Percentiles rank a stretch among this genome's conserved stretches.
phyloP scores from a whole-genome alignment of 2,329 filamentous ascomycete species.

The Chrysoporthe puriensis region DNA sequence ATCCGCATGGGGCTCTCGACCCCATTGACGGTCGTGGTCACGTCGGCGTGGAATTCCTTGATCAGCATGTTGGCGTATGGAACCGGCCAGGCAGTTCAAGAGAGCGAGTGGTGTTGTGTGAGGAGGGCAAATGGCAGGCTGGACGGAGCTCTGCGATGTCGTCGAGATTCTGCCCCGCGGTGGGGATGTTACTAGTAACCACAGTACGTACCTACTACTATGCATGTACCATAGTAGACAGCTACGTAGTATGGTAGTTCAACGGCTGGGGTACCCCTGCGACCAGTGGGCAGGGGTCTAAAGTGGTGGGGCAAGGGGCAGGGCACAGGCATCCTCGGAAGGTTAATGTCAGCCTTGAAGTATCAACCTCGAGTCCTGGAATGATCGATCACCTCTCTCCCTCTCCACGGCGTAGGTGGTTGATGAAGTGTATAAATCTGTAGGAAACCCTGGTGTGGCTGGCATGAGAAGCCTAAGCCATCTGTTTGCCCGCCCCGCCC shows the following conservation, averaged over 20 bases:
- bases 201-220: neutral
- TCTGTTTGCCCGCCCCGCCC: no score
- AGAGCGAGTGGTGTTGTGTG: neutral
- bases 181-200: neutral
- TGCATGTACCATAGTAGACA: neutral
- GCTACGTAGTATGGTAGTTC: neutral
- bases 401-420: no score
- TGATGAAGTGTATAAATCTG: no score
- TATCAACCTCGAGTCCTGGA: no score
- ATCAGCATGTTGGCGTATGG: slow-evolving; percentile 50
- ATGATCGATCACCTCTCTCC: no score
- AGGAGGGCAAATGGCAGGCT: no score
- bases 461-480: no score
- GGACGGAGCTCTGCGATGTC: neutral
- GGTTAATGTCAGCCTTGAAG: no score
- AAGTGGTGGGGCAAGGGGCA: neutral
- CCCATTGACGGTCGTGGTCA: slow-evolving; percentile 54
- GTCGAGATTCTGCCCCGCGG: slow-evolving; percentile 17
- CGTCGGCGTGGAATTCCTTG: slow-evolving; percentile 56
- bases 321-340: no score
- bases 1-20: slow-evolving; percentile 65
- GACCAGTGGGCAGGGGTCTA: neutral
- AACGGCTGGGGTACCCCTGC: slow-evolving; percentile 5
- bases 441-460: no score
- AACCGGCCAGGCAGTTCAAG: no score